Conservation (phyloP, 176 grass and related monocot genomes). For the Hsuehochloa calcarea region DNA sequence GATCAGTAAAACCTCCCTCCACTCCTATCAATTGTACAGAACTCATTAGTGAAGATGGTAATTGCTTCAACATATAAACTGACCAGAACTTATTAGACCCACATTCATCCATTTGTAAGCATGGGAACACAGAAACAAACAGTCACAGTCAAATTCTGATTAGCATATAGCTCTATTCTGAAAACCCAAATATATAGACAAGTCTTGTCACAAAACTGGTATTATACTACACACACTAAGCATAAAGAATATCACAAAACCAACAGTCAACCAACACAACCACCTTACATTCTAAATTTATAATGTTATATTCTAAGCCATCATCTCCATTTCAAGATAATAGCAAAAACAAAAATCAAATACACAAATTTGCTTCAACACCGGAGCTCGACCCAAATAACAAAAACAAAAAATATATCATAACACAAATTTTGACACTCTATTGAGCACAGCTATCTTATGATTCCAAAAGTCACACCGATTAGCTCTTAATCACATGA, state of each 20-base stretch:
- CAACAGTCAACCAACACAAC: not conserved
- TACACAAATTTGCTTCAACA: not conserved
- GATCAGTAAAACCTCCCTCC: conserved; percentile 87
- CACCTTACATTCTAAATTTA: not conserved
- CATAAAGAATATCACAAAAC: not conserved
- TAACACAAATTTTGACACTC: not conserved
- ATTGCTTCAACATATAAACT: not conserved
- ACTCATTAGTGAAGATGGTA: not conserved
- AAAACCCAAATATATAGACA: not conserved
- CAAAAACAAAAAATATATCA: not conserved
- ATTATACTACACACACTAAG: not conserved
- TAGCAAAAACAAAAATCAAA: not conserved
- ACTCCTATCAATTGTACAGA: conserved; percentile 56
- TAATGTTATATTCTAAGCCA: not conserved
- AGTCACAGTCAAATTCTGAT: not conserved
- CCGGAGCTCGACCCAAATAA: not conserved
- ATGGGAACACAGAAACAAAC: not conserved
- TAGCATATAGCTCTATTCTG: conserved; percentile 2
- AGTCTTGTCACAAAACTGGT: not conserved
- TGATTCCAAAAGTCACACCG: not conserved
- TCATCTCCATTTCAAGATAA: not conserved
- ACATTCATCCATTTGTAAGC: not conserved
- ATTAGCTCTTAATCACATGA: not conserved
- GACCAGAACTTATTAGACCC: not conserved
- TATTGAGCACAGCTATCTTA: not conserved